phyloP scores from a whole-genome alignment of 257 asterid genomes.

The Capsicum pubescens region DNA sequence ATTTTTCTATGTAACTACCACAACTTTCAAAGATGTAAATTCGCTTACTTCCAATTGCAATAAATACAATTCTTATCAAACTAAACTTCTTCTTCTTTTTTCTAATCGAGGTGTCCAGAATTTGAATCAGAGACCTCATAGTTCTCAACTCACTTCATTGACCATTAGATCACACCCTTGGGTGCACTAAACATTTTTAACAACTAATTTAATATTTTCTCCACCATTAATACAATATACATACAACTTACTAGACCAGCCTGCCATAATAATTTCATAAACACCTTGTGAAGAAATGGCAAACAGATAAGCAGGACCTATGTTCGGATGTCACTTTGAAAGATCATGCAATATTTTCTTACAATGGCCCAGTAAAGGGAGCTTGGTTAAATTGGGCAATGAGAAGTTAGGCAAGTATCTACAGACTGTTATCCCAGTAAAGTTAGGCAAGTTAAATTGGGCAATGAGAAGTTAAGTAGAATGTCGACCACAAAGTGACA shows the following conservation, averaged over 20 bases:
- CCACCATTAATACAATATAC: background rate
- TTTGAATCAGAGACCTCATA: background rate
- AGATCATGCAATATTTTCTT: background rate
- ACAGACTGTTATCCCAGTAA: background rate
- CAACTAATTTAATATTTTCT: background rate
- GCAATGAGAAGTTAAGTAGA: background rate
- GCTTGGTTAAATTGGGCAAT: background rate
- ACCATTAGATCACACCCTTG: background rate
- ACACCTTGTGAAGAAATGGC: background rate
- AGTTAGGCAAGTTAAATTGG: background rate
- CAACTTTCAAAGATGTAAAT: background rate
- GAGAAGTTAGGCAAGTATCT: background rate
- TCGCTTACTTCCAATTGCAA: background rate
- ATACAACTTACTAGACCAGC: background rate
- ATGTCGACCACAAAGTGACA: background rate
- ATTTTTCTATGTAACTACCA: background rate
- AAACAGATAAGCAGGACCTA: background rate
- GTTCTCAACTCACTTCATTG: background rate
- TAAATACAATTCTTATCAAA: background rate
- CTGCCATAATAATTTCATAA: background rate
- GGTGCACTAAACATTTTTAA: background rate
- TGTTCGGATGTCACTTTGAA: conserved; percentile 7
- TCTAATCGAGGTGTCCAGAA: background rate
- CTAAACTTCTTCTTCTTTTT: background rate
- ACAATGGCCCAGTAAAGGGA: background rate